These are phyloP conservation scores for Cutaneotrichosporon sp. DNA, from an alignment of 1,284 basidiomycete genomes.

Conservation along the genomic window DNA sequence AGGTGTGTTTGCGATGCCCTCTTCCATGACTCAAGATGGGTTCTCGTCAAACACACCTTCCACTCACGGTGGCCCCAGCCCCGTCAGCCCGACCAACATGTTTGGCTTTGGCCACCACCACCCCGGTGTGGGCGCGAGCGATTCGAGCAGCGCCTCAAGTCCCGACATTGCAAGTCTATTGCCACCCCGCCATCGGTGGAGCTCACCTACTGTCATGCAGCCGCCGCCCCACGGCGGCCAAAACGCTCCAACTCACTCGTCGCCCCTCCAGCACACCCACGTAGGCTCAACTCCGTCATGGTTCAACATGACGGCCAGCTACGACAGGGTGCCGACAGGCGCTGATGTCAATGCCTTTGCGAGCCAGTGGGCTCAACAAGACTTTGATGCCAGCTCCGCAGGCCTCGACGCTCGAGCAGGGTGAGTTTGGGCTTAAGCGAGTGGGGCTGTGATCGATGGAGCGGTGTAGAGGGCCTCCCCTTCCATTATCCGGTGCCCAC, in stretches of 20 bases:
- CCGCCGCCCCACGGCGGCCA: neutral
- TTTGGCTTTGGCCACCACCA: neutral
- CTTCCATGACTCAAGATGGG: too few species aligned
- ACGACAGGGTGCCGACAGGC: neutral
- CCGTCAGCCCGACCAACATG: neutral
- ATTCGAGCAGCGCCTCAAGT: neutral
- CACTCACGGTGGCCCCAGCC: neutral
- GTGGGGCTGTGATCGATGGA: neutral
- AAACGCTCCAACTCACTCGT: neutral
- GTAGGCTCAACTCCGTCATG: neutral
- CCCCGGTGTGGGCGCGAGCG: neutral
- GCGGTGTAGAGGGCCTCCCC: neutral
- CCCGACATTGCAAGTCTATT: constrained; percentile 1
- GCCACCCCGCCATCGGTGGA: neutral
- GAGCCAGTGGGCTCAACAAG: neutral
- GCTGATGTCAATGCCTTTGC: neutral
- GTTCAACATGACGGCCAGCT: neutral
- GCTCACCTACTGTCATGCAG: neutral
- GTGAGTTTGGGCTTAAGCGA: neutral
- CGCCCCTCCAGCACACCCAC: neutral
- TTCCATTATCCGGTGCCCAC: too few species aligned
- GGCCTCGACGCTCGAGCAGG: neutral
- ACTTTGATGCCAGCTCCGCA: neutral
- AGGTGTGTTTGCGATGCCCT: too few species aligned
- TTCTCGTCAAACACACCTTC: neutral